These are phyloP conservation scores for Globisporangium yorkense DNA, from an alignment of 352 stramenopile species.

Conservation along the genomic window DNA sequence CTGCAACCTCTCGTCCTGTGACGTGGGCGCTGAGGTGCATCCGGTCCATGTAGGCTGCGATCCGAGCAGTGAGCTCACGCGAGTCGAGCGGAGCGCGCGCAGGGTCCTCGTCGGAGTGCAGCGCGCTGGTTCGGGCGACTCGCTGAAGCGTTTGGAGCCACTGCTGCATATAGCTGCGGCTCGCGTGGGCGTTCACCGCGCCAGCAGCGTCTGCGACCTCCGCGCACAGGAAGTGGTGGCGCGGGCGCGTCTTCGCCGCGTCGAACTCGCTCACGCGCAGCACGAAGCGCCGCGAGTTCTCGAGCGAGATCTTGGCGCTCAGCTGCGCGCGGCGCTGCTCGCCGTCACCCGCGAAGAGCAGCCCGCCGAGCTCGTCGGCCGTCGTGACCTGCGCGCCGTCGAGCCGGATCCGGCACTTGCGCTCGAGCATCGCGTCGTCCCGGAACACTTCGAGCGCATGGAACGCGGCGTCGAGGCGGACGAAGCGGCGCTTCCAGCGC, in stretches of 20 bases:
- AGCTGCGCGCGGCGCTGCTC: not conserved
- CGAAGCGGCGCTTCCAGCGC: conserved; percentile 44
- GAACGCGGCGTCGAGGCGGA: conserved; percentile 37
- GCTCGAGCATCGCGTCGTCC: conserved; percentile 31
- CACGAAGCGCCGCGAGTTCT: conserved; percentile 64
- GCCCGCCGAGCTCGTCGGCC: conserved; percentile 46
- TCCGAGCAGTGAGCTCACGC: conserved; percentile 32
- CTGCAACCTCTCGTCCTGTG: conserved; percentile 17
- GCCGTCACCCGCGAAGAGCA: conserved; percentile 19
- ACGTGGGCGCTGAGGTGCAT: conserved; percentile 48
- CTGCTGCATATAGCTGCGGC: conserved; percentile 34
- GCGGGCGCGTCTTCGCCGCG: conserved; percentile 20
- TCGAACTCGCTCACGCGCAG: conserved; percentile 41
- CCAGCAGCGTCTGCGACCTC: conserved; percentile 17
- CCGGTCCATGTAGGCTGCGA: conserved; percentile 38
- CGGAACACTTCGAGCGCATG: conserved; percentile 58
- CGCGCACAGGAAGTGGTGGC: conserved; percentile 56
- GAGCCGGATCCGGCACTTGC: conserved; percentile 44
- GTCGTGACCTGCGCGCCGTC: conserved; percentile 30
- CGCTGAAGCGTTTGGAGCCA: conserved; percentile 42
- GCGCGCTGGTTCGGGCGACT: not conserved
- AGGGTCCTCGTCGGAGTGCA: not conserved
- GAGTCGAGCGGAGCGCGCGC: conserved; percentile 15
- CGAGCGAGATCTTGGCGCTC: conserved; percentile 26
- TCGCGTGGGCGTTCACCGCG: conserved; percentile 23